phyloP scores from a whole-genome alignment of 805 yeast species.

The Metschnikowia lochheadii region DNA sequence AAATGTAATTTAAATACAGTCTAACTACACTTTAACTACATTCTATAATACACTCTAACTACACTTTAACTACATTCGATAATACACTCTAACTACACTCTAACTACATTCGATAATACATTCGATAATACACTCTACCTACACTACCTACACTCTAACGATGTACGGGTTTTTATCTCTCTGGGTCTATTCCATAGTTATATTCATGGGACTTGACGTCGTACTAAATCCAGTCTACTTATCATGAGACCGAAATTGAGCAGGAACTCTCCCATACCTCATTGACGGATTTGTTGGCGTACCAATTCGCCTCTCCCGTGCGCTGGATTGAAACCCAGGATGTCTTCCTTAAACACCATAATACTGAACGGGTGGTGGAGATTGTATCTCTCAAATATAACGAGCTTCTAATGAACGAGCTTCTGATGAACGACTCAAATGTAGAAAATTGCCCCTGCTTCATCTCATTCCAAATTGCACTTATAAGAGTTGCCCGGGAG shows the following conservation, averaged over 20 bases:
- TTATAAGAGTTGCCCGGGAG: not conserved
- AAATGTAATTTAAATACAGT: too few relatives aligned
- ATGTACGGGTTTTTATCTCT: too few relatives aligned
- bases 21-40: too few relatives aligned
- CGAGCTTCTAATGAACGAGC: not conserved
- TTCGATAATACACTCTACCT: too few relatives aligned
- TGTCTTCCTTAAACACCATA: conserved; percentile 88
- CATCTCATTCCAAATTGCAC: conserved; percentile 7
- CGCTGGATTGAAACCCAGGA: conserved; percentile 99
- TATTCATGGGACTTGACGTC: too few relatives aligned
- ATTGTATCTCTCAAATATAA: conserved; percentile 45
- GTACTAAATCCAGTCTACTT: too few relatives aligned
- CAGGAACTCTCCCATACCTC: conserved; percentile 95
- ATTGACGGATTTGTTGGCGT: conserved; percentile 92
- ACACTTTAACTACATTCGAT: too few relatives aligned
- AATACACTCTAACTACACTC: too few relatives aligned
- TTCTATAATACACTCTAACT: too few relatives aligned
- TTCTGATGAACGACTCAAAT: not conserved
- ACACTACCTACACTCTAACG: too few relatives aligned
- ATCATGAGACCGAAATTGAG: conserved; percentile 84
- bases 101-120: too few relatives aligned
- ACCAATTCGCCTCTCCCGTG: conserved; percentile 98
- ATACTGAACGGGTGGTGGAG: conserved; percentile 96
- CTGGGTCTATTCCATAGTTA: too few relatives aligned
- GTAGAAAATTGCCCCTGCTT: conserved; percentile 5